Conservation (phyloP, 345 rosid species). For the Arabidopsis thaliana region TAIR10.1 NC_003074.8:17038501-17039000, state of each 20-base stretch:
- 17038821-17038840: slow-evolving; percentile 42
- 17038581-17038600: slow-evolving; percentile 70
- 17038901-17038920: no score
- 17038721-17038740: no score
- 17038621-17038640: slow-evolving; percentile 55
- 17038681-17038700: background rate
- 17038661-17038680: slow-evolving; percentile 36
- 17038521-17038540: slow-evolving; percentile 42
- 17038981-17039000: slow-evolving; percentile 55
- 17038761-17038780: slow-evolving; percentile 28
- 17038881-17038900: no score
- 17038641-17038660: slow-evolving; percentile 7
- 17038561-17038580: slow-evolving; percentile 38
- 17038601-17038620: slow-evolving; percentile 46
- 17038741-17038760: no score
- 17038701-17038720: no score
- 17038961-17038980: slow-evolving; percentile 48
- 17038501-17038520: background rate
- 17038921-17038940: slow-evolving; percentile 55
- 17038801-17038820: slow-evolving; percentile 29
- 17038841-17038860: slow-evolving; percentile 41
- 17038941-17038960: slow-evolving; percentile 52
- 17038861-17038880: no score
- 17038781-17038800: slow-evolving; percentile 43
- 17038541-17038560: slow-evolving; percentile 49